phyloP scores from a whole-genome alignment of 106 monocot species.

The Dendrobium officinale region DNA sequence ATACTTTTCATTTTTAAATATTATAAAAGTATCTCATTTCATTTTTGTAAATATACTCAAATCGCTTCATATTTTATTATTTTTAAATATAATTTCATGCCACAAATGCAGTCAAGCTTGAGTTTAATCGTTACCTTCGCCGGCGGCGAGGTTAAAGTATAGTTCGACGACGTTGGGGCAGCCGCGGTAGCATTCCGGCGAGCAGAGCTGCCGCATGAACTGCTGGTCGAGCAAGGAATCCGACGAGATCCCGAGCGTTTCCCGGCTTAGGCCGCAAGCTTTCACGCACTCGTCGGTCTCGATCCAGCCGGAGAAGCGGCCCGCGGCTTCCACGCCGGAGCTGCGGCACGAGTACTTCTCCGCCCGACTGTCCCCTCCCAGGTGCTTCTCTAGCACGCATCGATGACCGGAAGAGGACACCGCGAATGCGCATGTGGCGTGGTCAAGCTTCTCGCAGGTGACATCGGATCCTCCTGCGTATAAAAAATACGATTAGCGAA shows the following conservation, averaged over 20 bases:
- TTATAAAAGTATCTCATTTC: background rate
- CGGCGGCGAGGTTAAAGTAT: slow-evolving; percentile 29
- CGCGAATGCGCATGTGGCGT: slow-evolving; percentile 26
- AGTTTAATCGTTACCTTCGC: slow-evolving; percentile 7
- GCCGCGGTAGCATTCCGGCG: slow-evolving; percentile 9
- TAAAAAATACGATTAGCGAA: background rate
- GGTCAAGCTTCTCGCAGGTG: slow-evolving; percentile 21
- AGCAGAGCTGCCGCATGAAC: slow-evolving; percentile 22
- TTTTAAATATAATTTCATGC: no score
- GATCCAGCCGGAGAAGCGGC: slow-evolving; percentile 5
- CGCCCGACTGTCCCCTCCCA: background rate
- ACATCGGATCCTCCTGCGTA: slow-evolving; percentile 6
- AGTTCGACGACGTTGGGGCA: slow-evolving; percentile 28
- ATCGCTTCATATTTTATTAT: no score
- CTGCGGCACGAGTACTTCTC: slow-evolving; percentile 9
- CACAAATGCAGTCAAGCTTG: no score
- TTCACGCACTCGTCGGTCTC: slow-evolving; percentile 28
- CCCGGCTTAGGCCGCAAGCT: slow-evolving; percentile 22
- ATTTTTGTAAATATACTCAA: no score
- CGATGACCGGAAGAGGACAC: slow-evolving; percentile 33
- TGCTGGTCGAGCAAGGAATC: slow-evolving; percentile 11
- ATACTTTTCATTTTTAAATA: no score
- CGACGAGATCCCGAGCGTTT: slow-evolving; percentile 23
- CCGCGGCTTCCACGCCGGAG: slow-evolving; percentile 11
- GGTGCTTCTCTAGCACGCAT: slow-evolving; percentile 41